Conservation (phyloP, 2,329 filamentous ascomycete genomes). For the Fusarium tanahbumbuense region DNA sequence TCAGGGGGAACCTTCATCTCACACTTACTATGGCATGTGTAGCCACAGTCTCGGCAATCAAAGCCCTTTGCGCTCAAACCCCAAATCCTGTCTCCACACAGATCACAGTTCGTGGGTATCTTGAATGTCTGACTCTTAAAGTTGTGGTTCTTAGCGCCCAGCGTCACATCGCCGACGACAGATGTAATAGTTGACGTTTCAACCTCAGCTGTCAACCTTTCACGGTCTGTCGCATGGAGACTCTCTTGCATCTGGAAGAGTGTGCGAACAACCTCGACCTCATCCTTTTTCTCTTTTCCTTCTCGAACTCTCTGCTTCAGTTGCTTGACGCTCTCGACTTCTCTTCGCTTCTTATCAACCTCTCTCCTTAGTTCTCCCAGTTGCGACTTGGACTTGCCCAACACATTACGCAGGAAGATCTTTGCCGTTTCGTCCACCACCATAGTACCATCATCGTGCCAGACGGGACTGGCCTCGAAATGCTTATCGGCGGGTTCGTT, state of each 20-base stretch:
- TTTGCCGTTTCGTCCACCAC: slow-evolving; percentile 88
- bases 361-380: slow-evolving; percentile 83
- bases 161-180: slow-evolving; percentile 89
- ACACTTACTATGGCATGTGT: slow-evolving; percentile 98
- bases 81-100: slow-evolving; percentile 97
- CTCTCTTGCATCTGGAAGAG: slow-evolving; percentile 87
- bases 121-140: slow-evolving; percentile 99
- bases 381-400: slow-evolving; percentile 89
- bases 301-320: slow-evolving; percentile 81
- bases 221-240: slow-evolving; percentile 85
- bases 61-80: slow-evolving; percentile 96
- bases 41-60: slow-evolving; percentile 95
- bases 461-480: slow-evolving; percentile 95
- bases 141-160: slow-evolving; percentile 94
- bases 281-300: slow-evolving; percentile 88
- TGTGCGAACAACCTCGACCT: slow-evolving; percentile 84
- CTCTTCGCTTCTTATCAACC: slow-evolving; percentile 84
- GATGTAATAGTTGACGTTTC: slow-evolving; percentile 94
- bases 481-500: slow-evolving; percentile 85
- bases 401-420: slow-evolving; percentile 88
- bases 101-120: slow-evolving; percentile 97
- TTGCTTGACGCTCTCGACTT: slow-evolving; percentile 82
- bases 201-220: slow-evolving; percentile 87
- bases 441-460: slow-evolving; percentile 93
- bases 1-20: slow-evolving; percentile 98